phyloP scores from a whole-genome alignment of 1,284 basidiomycete genomes.

The Phellopilus nigrolimitatus region DNA sequence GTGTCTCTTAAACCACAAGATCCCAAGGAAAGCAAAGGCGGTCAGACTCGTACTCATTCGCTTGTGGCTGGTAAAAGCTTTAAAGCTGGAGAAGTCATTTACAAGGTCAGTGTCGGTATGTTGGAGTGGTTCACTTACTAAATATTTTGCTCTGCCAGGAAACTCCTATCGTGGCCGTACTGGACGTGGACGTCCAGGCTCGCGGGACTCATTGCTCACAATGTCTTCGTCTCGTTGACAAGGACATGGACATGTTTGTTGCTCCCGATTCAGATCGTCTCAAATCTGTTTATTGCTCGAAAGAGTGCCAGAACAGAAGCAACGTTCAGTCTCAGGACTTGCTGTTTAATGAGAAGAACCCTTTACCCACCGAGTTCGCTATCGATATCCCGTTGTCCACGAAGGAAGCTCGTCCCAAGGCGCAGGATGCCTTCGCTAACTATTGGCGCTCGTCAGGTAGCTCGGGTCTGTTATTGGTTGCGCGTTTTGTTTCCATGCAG shows the following conservation, averaged over 20 bases:
- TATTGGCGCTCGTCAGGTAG: conserved; percentile 47
- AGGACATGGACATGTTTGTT: conserved; percentile 40
- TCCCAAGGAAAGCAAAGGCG: conserved; percentile 31
- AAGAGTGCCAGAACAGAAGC: conserved; percentile 52
- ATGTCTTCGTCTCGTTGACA: conserved; percentile 56
- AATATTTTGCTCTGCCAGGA: conserved; percentile 49
- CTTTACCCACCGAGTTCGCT: conserved; percentile 51
- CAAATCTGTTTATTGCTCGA: conserved; percentile 64
- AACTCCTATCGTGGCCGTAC: conserved; percentile 58
- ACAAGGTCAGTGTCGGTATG: conserved; percentile 45
- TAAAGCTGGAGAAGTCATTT: conserved; percentile 65
- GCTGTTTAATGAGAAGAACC: conserved; percentile 62
- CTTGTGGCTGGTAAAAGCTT: conserved; percentile 66
- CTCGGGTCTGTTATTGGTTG: conserved; percentile 52
- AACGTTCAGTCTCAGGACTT: conserved; percentile 59
- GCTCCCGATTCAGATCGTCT: conserved; percentile 47
- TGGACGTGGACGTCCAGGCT: conserved; percentile 65
- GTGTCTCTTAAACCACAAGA: conserved; percentile 51
- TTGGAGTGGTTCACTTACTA: conserved; percentile 9
- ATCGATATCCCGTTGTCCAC: conserved; percentile 30
- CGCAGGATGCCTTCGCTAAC: conserved; percentile 53
- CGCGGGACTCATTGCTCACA: conserved; percentile 65
- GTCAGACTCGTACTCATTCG: conserved; percentile 42
- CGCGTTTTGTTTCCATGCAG: conserved; percentile 67
- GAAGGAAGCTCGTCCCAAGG: conserved; percentile 44